Conservation (phyloP, 1,284 basidiomycete genomes). For the Heliocybe sulcata region DNA sequence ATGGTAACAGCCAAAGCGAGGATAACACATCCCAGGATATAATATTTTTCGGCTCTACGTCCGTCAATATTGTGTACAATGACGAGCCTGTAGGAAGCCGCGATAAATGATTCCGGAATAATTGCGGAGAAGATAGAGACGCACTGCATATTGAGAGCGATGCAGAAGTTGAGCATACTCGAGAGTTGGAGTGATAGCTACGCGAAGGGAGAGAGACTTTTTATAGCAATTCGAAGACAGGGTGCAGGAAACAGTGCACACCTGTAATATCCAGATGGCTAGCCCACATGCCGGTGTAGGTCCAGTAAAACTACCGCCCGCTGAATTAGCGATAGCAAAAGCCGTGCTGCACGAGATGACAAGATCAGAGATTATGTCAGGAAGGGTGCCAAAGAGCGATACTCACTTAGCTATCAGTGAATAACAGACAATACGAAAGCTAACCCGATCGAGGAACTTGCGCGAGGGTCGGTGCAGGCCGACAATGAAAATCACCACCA, state of each 20-base stretch:
- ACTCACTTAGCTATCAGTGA: slow-evolving; percentile 1
- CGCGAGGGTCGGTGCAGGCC: not conserved
- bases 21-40: not conserved
- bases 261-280: not conserved
- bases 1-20: not conserved
- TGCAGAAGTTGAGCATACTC: slow-evolving; percentile 3
- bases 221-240: not conserved
- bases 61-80: slow-evolving; percentile 1
- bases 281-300: not conserved
- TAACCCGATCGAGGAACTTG: slow-evolving; percentile 3
- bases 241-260: not conserved
- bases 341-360: not conserved
- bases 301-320: not conserved
- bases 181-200: slow-evolving; percentile 2
- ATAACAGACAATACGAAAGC: slow-evolving; percentile 1
- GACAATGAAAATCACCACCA: not conserved
- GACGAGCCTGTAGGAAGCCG: slow-evolving; percentile 1
- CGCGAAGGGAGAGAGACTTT: too few relatives aligned
- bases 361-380: too few relatives aligned
- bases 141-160: slow-evolving; percentile 4
- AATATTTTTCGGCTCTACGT: not conserved
- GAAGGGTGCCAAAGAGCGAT: too few relatives aligned
- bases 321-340: not conserved
- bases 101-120: not conserved
- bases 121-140: not conserved